Base-by-base conservation (phyloP, 495 filamentous ascomycete genomes). In the Neurospora hispaniola region DNA sequence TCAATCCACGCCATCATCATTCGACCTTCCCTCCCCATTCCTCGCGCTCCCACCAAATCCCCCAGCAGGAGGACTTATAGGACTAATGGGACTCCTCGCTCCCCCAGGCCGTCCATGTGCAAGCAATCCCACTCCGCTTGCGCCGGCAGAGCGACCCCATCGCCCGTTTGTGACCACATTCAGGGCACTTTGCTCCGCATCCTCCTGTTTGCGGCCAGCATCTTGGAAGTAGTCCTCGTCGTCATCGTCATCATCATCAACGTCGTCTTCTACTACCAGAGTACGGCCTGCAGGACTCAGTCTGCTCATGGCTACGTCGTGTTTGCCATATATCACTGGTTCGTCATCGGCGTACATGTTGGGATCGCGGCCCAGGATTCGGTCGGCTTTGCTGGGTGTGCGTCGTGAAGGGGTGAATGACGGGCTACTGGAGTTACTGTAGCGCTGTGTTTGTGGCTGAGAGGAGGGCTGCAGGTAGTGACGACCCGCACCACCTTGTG, bases 291-390 rank as follows among this genome's bases (percentile, higher is more conserved):
- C 70, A 5, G 79, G 80, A 48, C 81, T 82, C n/a, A 86, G 76
- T 42, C 80, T 77, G 14, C 76, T 77, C 81, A 86, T 79, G 8
- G 82, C 82, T 1, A 86, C 81, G 3, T 79, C 76, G 27, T 80
- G 75, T 9, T 78, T 44, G 40, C 71, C 73, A 9, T 14, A 69
- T 42, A 62, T 43, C 39, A 39, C 72, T 31, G 62, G 31, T 23
- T 77, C 78, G 69, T 79, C 81, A 62, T 86, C 85, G 3, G 71
- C 81, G 73, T 84, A 86, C 48, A 85, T 72, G 72, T 82, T 84
- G 20, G 85, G 85, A 71, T 86, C 85, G 7, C 85, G 80, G 31
- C 85, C 85, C 5, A 86, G 73, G 2, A 86, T 76, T n/a, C 85
- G 83, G 73, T 86, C 85, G 8, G 85, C 85, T 72, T 86, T 86